Conservation (phyloP, 768 basidiomycete genomes). For the Wakefieldia striispora region DNA sequence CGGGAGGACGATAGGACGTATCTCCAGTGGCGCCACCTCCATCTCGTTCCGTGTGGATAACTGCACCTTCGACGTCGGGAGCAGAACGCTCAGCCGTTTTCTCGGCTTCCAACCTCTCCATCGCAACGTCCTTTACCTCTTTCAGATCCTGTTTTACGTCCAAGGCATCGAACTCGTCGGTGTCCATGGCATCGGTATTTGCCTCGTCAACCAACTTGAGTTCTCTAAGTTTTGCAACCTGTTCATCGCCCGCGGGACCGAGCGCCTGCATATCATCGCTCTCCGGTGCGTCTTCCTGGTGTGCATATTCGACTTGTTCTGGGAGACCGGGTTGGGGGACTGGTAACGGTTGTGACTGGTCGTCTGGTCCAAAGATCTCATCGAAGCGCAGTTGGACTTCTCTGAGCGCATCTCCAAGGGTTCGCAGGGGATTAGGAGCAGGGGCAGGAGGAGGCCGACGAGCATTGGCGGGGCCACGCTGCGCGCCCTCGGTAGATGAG, state of each 20-base stretch:
- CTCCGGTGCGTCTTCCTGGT: slow-evolving; percentile 59
- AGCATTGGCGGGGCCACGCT: slow-evolving; percentile 43
- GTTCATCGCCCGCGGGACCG: slow-evolving; percentile 82
- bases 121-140: slow-evolving; percentile 21
- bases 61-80: slow-evolving; percentile 44
- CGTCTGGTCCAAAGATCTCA: slow-evolving; percentile 60
- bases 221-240: slow-evolving; percentile 77
- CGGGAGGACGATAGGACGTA: slow-evolving; percentile 11
- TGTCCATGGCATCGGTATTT: slow-evolving; percentile 46
- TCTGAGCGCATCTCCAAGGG: slow-evolving; percentile 78
- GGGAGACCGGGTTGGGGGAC: slow-evolving; percentile 37
- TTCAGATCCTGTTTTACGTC: slow-evolving; percentile 25
- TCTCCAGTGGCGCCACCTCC: neutral
- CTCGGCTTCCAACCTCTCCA: slow-evolving; percentile 27
- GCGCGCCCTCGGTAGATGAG: slow-evolving; percentile 40
- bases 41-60: slow-evolving; percentile 36
- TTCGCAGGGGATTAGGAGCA: slow-evolving; percentile 61
- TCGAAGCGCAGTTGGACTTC: slow-evolving; percentile 83
- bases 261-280: slow-evolving; percentile 84
- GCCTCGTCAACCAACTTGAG: slow-evolving; percentile 72
- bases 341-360: slow-evolving; percentile 32
- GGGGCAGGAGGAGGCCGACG: slow-evolving; percentile 37
- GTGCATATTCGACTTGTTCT: slow-evolving; percentile 66
- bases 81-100: slow-evolving; percentile 25
- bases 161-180: slow-evolving; percentile 34